Percentiles rank a stretch among this genome's conserved stretches.
phyloP scores from a whole-genome alignment of 805 yeast genomes.

The Wickerhamiella musiphila region DNA sequence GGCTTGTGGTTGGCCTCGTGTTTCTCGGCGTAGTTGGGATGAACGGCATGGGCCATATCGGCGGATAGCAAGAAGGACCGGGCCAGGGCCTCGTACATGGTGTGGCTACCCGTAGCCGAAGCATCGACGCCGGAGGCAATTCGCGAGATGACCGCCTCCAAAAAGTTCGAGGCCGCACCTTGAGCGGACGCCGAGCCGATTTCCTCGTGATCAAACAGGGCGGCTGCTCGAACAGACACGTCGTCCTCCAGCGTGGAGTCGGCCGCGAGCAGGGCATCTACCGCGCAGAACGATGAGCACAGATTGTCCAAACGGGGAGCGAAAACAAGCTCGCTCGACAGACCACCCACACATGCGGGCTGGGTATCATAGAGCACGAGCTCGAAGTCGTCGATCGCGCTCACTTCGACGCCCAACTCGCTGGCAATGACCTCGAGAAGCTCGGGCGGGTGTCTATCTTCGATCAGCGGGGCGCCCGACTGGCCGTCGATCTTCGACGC shows the following conservation, averaged over 20 bases:
- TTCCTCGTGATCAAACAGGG: slow-evolving; percentile 92
- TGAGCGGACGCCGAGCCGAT: slow-evolving; percentile 87
- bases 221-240: slow-evolving; percentile 42
- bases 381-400: slow-evolving; percentile 75
- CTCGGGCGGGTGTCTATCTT: slow-evolving; percentile 61
- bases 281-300: slow-evolving; percentile 70
- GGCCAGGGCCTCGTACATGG: slow-evolving; percentile 19
- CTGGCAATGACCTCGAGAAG: slow-evolving; percentile 51
- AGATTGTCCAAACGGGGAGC: slow-evolving; percentile 85
- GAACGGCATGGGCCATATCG: slow-evolving; percentile 95
- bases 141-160: slow-evolving; percentile 62
- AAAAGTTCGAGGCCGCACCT: slow-evolving; percentile 87
- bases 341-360: slow-evolving; percentile 68
- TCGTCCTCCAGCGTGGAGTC: slow-evolving; percentile 19
- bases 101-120: slow-evolving; percentile 26
- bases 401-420: slow-evolving; percentile 35
- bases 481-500: slow-evolving; percentile 28
- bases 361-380: slow-evolving; percentile 74
- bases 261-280: slow-evolving; percentile 48
- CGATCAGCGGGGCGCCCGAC: slow-evolving; percentile 43
- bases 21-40: slow-evolving; percentile 68
- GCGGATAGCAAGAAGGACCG: slow-evolving; percentile 80
- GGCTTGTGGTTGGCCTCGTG: slow-evolving; percentile 75
- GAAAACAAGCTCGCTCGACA: slow-evolving; percentile 77
- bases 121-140: too few relatives aligned